A percentile compares a stretch with the other conserved stretches of the same genome.
Conservation (phyloP, 1,284 basidiomycete genomes). For the Puccinia triticina region DNA sequence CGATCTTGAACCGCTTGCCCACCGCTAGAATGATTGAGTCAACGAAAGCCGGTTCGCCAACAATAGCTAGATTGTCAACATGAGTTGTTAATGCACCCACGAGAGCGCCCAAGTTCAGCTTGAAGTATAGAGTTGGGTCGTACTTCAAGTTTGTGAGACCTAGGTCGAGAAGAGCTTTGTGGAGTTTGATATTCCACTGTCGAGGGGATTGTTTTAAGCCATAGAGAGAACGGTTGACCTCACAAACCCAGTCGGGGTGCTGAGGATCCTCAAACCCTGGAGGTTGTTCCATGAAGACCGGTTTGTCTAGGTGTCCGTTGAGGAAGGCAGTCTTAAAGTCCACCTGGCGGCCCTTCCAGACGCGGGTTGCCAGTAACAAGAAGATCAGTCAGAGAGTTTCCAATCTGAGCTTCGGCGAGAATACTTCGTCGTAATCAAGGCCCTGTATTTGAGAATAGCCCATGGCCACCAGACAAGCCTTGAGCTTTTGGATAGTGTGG, state of each 20-base stretch:
- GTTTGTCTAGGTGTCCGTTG: too few species aligned
- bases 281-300: too few species aligned
- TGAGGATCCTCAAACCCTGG: too few species aligned
- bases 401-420: background rate
- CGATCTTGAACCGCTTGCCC: too few species aligned
- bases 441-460: conserved; percentile 16
- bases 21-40: too few species aligned
- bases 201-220: conserved; percentile 22
- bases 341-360: too few species aligned
- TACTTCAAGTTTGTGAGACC: background rate
- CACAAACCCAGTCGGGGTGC: conserved; percentile 23
- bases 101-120: background rate
- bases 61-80: too few species aligned
- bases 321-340: too few species aligned
- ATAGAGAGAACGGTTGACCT: conserved; percentile 1
- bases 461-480: conserved; percentile 7
- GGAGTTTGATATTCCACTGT: too few species aligned
- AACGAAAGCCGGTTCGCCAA: too few species aligned
- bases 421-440: conserved; percentile 18
- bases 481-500: background rate
- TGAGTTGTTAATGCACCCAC: background rate
- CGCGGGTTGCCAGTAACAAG: too few species aligned
- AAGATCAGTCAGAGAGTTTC: background rate
- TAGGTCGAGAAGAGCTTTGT: background rate
- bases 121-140: conserved; percentile 18